These are phyloP conservation scores for Dothideomycetes sp. DNA, from an alignment of 2,329 filamentous ascomycete genomes.

Conservation along the genomic window DNA sequence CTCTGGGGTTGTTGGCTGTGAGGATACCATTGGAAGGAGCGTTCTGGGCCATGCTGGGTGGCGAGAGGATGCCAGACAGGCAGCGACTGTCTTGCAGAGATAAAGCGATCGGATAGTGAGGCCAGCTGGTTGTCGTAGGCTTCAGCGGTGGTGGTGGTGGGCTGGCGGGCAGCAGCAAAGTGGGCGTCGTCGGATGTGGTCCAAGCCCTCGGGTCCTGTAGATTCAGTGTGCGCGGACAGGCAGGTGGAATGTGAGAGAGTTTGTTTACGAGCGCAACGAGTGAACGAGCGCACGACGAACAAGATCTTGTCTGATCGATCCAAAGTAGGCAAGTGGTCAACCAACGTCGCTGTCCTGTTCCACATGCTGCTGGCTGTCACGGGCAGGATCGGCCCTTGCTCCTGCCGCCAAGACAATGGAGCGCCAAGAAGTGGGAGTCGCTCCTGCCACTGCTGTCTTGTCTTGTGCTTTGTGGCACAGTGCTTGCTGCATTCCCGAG, in stretches of 20 bases:
- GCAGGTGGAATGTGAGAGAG: not conserved
- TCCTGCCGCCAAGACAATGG: too few species aligned
- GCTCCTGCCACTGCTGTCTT: too few species aligned
- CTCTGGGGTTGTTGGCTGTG: slow-evolving; percentile 17
- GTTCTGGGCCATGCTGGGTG: slow-evolving; percentile 24
- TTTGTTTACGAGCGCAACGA: slow-evolving; percentile 4
- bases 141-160: slow-evolving; percentile 2
- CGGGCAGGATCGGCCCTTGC: too few species aligned
- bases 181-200: not conserved
- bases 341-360: too few species aligned
- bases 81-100: not conserved
- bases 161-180: slow-evolving; percentile 4
- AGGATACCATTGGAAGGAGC: slow-evolving; percentile 11
- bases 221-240: not conserved
- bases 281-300: not conserved
- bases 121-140: not conserved
- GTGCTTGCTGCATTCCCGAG: too few species aligned
- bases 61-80: slow-evolving; percentile 14
- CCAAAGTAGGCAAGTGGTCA: too few species aligned
- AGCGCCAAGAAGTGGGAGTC: too few species aligned
- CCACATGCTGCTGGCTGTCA: too few species aligned
- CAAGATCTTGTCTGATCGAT: too few species aligned
- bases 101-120: not conserved
- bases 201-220: too few species aligned
- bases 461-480: not conserved